phyloP scores from a whole-genome alignment of 768 basidiomycete species.

The Rhodotorula taiwanensis region DNA sequence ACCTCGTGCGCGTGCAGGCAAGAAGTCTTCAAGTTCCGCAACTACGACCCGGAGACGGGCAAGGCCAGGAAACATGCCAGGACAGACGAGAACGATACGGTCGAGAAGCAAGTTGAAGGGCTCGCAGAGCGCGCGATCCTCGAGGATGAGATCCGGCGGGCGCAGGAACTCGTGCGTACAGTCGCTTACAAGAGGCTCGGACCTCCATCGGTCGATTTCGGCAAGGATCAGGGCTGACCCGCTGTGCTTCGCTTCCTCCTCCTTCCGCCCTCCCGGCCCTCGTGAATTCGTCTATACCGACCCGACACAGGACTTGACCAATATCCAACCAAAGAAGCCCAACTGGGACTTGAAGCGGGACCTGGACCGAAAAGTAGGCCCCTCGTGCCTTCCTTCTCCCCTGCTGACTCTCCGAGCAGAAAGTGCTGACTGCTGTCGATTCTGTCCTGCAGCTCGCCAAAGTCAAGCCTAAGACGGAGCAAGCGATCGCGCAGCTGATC shows the following conservation, averaged over 20 bases:
- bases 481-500: slow-evolving; percentile 85
- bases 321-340: slow-evolving; percentile 64
- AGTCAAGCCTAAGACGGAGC: slow-evolving; percentile 84
- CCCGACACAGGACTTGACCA: slow-evolving; percentile 48
- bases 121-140: slow-evolving; percentile 74
- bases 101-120: slow-evolving; percentile 77
- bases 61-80: slow-evolving; percentile 62
- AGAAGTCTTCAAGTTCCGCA: slow-evolving; percentile 52
- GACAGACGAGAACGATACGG: slow-evolving; percentile 67
- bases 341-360: slow-evolving; percentile 59
- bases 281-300: not conserved
- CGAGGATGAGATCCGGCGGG: slow-evolving; percentile 76
- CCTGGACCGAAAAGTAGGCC: slow-evolving; percentile 69
- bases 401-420: accelerated
- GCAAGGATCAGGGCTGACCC: not conserved
- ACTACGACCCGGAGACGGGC: slow-evolving; percentile 83
- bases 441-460: slow-evolving; percentile 45
- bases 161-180: slow-evolving; percentile 72
- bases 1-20: slow-evolving; percentile 25
- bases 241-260: not conserved
- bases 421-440: no score
- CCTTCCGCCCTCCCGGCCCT: not conserved
- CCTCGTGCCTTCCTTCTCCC: not conserved
- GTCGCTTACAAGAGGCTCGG: no score
- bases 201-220: not conserved